Percentiles rank a stretch among this genome's conserved stretches.
Evolutionary conservation across 805 yeast species (phyloP).

Genomic region (Candida peoriensis): DNA sequence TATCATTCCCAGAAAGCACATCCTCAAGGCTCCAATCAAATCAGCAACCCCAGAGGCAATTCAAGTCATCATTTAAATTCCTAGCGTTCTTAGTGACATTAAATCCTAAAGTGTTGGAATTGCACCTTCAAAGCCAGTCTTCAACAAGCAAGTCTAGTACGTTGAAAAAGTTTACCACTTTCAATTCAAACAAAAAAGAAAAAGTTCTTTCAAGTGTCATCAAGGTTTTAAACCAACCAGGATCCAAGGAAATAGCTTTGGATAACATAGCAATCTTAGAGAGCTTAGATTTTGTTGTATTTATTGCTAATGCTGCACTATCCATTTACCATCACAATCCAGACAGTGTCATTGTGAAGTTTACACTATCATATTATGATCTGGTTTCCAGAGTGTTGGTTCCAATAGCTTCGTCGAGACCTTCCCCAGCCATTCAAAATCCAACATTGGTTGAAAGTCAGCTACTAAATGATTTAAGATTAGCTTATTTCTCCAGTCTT

Average conservation of each 20-base stretch:
- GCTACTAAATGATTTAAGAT: conserved; percentile 23
- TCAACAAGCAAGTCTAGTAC: conserved; percentile 11
- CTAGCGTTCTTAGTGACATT: conserved; percentile 30
- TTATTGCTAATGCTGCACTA: conserved; percentile 29
- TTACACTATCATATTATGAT: conserved; percentile 18
- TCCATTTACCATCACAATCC: conserved; percentile 23
- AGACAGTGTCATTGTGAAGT: conserved; percentile 25
- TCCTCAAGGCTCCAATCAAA: conserved; percentile 2
- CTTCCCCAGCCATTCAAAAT: conserved; percentile 13
- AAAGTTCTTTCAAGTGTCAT: conserved; percentile 16
- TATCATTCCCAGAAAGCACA: conserved; percentile 24
- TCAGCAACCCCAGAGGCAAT: conserved; percentile 16
- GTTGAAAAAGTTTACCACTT: conserved; percentile 19
- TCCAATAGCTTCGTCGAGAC: conserved; percentile 15
- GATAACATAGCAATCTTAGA: conserved; percentile 22
- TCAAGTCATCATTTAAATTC: conserved; percentile 27
- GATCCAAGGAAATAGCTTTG: conserved; percentile 12
- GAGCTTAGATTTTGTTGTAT: conserved; percentile 27
- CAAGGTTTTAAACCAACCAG: conserved; percentile 15
- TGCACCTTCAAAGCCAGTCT: conserved; percentile 11
- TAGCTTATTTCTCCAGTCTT: conserved; percentile 25
- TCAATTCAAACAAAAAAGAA: conserved; percentile 20
- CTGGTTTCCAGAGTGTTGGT: conserved; percentile 19
- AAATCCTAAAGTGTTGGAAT: conserved; percentile 27
- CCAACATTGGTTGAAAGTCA: conserved; percentile 16